Base-by-base conservation (phyloP, 768 basidiomycete genomes). In the Boletus speciosus region DNA sequence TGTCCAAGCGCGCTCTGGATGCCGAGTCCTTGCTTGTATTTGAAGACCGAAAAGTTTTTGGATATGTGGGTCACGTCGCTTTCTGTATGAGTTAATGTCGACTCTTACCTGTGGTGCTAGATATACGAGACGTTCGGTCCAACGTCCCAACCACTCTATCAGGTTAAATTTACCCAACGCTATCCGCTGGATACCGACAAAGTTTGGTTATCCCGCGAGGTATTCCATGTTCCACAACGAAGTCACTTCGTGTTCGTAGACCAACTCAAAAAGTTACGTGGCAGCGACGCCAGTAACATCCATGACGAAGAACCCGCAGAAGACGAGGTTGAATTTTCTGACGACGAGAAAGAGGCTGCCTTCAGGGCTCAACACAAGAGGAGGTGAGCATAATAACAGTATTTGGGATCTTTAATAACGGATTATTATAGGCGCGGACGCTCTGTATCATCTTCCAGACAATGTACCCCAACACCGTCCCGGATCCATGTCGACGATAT, bases 41-140 rank as follows among this genome's bases (percentile, higher is more conserved):
- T 66, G 84, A 86, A 21, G 93, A 98, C 69, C 77, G 92, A 47
- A 85, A 82, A 58, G 92, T 96, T n/a, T 67, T 98, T 63, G 96
- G 96, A 42, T 86, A 88, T 70, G 94, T 96, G 71, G 73, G 88
- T 78, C 19, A 32, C 39, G 35, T 35, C 45, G 38, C 23, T 29
- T 49, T 55, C 40, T 36, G 55, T n/a, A 27, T 27, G 42, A 35
- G 42, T 42, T 51, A 51, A 57, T 60, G 62, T 52, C 38, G 54
- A 47, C 32, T 47, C 64, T 57, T 55, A 47, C 49, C 27, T 39
- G 5, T 38, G 47, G 10, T 68, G 9, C 14, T 9, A 95, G 92
- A 77, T 98, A 49, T 90, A 88, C 66, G 96, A 98, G 73, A 97
- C 95, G 0, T 98, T 98, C 71, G 96, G 96, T 10, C 93, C 96